Evolutionary conservation across 495 filamentous ascomycete genomes (phyloP).

Genomic region (Pseudevernia furfuracea): DNA sequence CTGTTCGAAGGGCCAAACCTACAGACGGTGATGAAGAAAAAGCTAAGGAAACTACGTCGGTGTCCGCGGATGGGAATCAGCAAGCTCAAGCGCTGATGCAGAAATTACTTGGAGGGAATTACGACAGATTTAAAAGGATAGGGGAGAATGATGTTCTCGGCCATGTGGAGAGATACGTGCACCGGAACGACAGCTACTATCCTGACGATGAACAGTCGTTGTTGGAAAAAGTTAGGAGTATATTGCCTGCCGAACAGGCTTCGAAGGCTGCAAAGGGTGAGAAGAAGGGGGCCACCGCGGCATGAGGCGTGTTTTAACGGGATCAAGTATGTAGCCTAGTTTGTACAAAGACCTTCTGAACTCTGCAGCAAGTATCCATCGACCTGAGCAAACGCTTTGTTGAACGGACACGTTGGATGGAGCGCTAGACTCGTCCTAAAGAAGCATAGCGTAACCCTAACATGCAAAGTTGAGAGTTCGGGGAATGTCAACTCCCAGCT

Average conservation of each 20-base stretch:
- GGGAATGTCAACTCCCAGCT: neutral
- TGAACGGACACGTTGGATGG: no score
- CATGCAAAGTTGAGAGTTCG: neutral
- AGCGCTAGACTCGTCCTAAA: neutral
- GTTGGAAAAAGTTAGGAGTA: conserved; percentile 37
- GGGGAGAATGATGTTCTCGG: conserved; percentile 29
- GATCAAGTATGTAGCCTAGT: neutral
- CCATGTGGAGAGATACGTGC: conserved; percentile 35
- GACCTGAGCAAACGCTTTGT: no score
- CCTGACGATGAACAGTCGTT: conserved; percentile 38
- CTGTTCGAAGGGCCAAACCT: no score
- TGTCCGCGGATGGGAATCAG: conserved; percentile 50
- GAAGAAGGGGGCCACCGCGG: no score
- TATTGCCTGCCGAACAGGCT: conserved; percentile 13
- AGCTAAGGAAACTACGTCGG: conserved; percentile 31
- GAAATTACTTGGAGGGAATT: conserved; percentile 56
- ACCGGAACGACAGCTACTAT: conserved; percentile 42
- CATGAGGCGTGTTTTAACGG: no score
- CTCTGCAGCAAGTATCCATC: neutral
- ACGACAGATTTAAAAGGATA: conserved; percentile 16
- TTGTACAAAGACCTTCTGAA: neutral
- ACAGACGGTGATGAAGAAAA: conserved; percentile 36
- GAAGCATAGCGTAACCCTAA: neutral
- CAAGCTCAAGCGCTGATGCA: conserved; percentile 52
- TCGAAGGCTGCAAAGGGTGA: neutral